Percentiles rank a stretch among this genome's conserved stretches.
phyloP scores from a whole-genome alignment of 768 basidiomycete species.

The Termitomyces sp. region DNA sequence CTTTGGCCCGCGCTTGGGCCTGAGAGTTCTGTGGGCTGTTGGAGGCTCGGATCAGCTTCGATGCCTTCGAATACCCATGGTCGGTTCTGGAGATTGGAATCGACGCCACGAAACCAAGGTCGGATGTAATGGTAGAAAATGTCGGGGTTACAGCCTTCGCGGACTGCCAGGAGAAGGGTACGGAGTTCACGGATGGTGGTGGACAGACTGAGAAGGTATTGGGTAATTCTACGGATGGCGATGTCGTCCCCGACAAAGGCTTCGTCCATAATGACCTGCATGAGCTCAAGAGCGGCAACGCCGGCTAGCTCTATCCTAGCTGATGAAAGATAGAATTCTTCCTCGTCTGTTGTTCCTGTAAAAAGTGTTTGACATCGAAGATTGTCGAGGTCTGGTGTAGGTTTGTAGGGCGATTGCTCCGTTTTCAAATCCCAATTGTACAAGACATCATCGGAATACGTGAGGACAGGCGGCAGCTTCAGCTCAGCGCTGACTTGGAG shows the following conservation, averaged over 20 bases:
- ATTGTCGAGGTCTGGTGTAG: conserved; percentile 47
- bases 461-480: conserved; percentile 83
- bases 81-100: conserved; percentile 39
- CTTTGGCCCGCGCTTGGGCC: conserved; percentile 87
- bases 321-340: conserved; percentile 88
- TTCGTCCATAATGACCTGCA: conserved; percentile 89
- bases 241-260: conserved; percentile 73
- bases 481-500: conserved; percentile 65
- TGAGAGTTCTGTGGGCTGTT: conserved; percentile 51
- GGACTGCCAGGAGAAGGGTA: conserved; percentile 60
- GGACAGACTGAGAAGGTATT: conserved; percentile 62
- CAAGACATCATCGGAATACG: conserved; percentile 89
- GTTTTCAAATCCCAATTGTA: conserved; percentile 69
- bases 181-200: conserved; percentile 62
- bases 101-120: conserved; percentile 81
- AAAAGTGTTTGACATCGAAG: conserved; percentile 68
- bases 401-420: conserved; percentile 21
- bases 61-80: conserved; percentile 56
- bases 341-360: conserved; percentile 77
- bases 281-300: conserved; percentile 77
- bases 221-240: conserved; percentile 57
- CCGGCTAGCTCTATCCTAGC: conserved; percentile 88
- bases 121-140: conserved; percentile 71
- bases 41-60: conserved; percentile 35
- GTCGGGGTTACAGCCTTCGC: conserved; percentile 68